phyloP scores from a whole-genome alignment of 352 stramenopile species.

The Albugo candida region DNA sequence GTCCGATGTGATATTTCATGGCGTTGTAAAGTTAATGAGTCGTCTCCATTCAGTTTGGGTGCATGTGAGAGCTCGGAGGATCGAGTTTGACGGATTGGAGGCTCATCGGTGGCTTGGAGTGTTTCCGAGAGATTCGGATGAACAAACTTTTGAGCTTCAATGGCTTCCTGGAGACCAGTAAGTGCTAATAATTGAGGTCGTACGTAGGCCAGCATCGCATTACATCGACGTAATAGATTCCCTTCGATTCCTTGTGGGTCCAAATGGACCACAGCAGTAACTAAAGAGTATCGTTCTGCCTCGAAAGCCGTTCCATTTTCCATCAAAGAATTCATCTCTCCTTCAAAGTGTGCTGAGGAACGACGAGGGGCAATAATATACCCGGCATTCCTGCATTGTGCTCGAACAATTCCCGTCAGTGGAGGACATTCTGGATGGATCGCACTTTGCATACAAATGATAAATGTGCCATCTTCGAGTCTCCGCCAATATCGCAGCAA shows the following conservation, averaged over 20 bases:
- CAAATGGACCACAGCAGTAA: slow-evolving; percentile 50
- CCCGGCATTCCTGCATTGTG: slow-evolving; percentile 34
- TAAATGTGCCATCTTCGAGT: slow-evolving; percentile 46
- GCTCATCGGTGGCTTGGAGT: slow-evolving; percentile 18
- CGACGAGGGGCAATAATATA: slow-evolving; percentile 36
- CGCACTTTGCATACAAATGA: slow-evolving; percentile 59
- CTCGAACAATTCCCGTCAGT: slow-evolving; percentile 33
- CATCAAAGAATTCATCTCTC: background rate
- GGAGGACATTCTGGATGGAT: slow-evolving; percentile 51
- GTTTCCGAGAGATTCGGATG: slow-evolving; percentile 44
- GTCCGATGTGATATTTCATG: slow-evolving; percentile 10
- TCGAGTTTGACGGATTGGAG: slow-evolving; percentile 1
- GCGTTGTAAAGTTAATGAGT: background rate
- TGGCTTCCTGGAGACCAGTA: slow-evolving; percentile 36
- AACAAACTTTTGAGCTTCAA: slow-evolving; percentile 59
- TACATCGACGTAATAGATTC: slow-evolving; percentile 32
- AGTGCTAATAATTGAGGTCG: slow-evolving; percentile 36
- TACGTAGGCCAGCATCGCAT: slow-evolving; percentile 32
- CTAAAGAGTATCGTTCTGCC: slow-evolving; percentile 39
- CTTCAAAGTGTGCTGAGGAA: background rate
- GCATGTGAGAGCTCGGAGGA: slow-evolving; percentile 3
- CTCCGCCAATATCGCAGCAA: slow-evolving; percentile 53
- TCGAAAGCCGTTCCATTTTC: slow-evolving; percentile 3
- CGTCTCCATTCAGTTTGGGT: slow-evolving; percentile 4
- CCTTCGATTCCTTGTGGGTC: slow-evolving; percentile 26